phyloP scores from a whole-genome alignment of 768 basidiomycete species.

The Agaricus sinodeliciosus region DNA sequence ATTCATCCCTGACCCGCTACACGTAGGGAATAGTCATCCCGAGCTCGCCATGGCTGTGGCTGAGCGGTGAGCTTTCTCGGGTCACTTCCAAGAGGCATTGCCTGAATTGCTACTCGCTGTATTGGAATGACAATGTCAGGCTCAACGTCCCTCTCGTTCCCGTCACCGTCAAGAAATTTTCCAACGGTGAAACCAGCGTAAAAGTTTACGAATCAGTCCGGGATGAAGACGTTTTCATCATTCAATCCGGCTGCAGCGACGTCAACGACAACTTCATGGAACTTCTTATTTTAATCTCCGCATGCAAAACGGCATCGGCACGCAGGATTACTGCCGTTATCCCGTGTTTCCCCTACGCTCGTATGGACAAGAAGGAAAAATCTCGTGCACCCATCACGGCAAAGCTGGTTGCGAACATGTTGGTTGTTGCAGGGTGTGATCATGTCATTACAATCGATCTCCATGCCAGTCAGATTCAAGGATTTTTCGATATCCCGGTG shows the following conservation, averaged over 20 bases:
- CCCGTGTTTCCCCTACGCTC: slow-evolving; percentile 94
- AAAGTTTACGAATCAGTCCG: slow-evolving; percentile 93
- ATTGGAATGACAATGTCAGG: slow-evolving; percentile 50
- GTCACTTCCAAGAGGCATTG: slow-evolving; percentile 29
- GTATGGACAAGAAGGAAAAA: slow-evolving; percentile 98
- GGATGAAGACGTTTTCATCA: slow-evolving; percentile 98
- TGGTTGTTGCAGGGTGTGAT: slow-evolving; percentile 94
- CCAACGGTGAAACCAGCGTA: slow-evolving; percentile 93
- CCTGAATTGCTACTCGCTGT: slow-evolving; percentile 12
- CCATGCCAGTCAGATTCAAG: slow-evolving; percentile 96
- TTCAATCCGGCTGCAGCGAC: slow-evolving; percentile 85
- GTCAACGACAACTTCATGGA: slow-evolving; percentile 98
- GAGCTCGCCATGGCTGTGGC: slow-evolving; percentile 94
- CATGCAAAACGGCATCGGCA: slow-evolving; percentile 95
- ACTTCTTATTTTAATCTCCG: slow-evolving; percentile 96
- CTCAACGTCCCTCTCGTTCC: slow-evolving; percentile 84
- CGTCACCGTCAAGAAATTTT: slow-evolving; percentile 84
- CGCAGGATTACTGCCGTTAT: slow-evolving; percentile 95
- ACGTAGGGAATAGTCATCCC: slow-evolving; percentile 92
- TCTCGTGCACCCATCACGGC: slow-evolving; percentile 94
- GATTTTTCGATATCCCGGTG: slow-evolving; percentile 98
- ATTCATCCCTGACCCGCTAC: slow-evolving; percentile 14
- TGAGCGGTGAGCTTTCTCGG: slow-evolving; percentile 82
- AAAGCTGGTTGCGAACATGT: slow-evolving; percentile 97
- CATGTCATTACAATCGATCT: slow-evolving; percentile 99